Percentiles rank a stretch among this genome's conserved stretches.
These are phyloP conservation scores for Boletellus ananas DNA, from an alignment of 768 basidiomycete genomes.

Conservation along the genomic window DNA sequence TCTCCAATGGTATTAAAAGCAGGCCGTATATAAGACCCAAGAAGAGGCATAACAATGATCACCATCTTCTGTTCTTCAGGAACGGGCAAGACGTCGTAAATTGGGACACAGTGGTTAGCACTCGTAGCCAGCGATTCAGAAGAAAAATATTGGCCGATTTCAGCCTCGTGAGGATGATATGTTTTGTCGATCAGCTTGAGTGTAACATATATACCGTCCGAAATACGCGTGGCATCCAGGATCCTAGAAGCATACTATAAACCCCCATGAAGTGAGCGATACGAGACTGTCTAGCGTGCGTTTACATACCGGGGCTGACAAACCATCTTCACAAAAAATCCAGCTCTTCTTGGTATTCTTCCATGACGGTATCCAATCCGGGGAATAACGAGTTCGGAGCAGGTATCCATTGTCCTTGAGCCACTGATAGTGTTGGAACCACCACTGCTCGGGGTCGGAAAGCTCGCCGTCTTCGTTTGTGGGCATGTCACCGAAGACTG, in stretches of 20 bases:
- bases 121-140: neutral
- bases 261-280: conserved; percentile 13
- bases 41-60: conserved; percentile 34
- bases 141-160: conserved; percentile 23
- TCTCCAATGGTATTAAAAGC: conserved; percentile 22
- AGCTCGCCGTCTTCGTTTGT: neutral
- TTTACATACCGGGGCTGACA: too few species aligned
- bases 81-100: conserved; percentile 21
- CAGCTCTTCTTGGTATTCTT: neutral
- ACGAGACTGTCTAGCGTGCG: too few species aligned
- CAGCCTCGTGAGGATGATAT: conserved; percentile 23
- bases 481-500: neutral
- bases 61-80: conserved; percentile 12
- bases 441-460: neutral
- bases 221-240: conserved; percentile 27
- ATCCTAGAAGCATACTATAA: conserved; percentile 3
- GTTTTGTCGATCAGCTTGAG: too few species aligned
- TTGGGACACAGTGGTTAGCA: conserved; percentile 33
- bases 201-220: conserved; percentile 25
- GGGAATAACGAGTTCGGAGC: conserved; percentile 8
- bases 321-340: neutral
- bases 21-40: conserved; percentile 25
- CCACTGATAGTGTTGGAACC: neutral
- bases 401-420: neutral
- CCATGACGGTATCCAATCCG: conserved; percentile 10